These are phyloP conservation scores for Trichoderma arundinaceum DNA, from an alignment of 2,329 filamentous ascomycete genomes.

Conservation along the genomic window DNA sequence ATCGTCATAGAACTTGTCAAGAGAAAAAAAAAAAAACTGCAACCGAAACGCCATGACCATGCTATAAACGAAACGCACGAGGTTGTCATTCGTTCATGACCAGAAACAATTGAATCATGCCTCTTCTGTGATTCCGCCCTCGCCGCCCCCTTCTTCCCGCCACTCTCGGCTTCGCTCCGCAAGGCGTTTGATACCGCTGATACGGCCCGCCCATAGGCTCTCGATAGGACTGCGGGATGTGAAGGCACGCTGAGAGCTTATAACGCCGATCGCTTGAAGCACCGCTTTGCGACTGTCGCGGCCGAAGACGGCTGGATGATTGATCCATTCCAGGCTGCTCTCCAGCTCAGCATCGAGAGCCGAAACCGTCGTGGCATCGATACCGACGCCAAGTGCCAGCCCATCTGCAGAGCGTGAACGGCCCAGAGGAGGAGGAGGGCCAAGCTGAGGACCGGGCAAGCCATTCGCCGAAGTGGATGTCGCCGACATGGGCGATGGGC, in stretches of 20 bases:
- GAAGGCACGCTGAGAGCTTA: slow-evolving; percentile 90
- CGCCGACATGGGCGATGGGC: slow-evolving; percentile 59
- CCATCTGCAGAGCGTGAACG: slow-evolving; percentile 62
- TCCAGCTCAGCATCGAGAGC: slow-evolving; percentile 92
- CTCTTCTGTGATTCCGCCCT: slow-evolving; percentile 67
- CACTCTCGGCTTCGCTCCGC: slow-evolving; percentile 88
- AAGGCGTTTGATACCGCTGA: slow-evolving; percentile 79
- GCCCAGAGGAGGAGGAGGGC: slow-evolving; percentile 50
- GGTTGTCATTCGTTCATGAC: slow-evolving; percentile 16
- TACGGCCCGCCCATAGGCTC: slow-evolving; percentile 83
- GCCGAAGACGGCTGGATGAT: slow-evolving; percentile 91
- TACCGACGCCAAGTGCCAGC: slow-evolving; percentile 70
- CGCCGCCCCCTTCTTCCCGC: slow-evolving; percentile 84
- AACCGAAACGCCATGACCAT: slow-evolving; percentile 30
- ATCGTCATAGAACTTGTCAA: slow-evolving; percentile 9
- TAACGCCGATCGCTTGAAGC: slow-evolving; percentile 93
- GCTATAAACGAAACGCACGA: slow-evolving; percentile 22
- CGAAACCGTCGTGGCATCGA: slow-evolving; percentile 79
- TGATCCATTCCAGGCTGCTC: slow-evolving; percentile 93
- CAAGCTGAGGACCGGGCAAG: slow-evolving; percentile 51
- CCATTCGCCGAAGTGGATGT: slow-evolving; percentile 50
- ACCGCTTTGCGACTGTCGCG: slow-evolving; percentile 95
- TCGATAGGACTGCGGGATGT: slow-evolving; percentile 92
- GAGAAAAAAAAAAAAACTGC: not conserved
- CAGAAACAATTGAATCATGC: slow-evolving; percentile 46